Evolutionary conservation across 805 yeast species (phyloP), one percentile per base, ranked within the genome.

Genomic region (Ogataea thermomethanolica): DNA sequence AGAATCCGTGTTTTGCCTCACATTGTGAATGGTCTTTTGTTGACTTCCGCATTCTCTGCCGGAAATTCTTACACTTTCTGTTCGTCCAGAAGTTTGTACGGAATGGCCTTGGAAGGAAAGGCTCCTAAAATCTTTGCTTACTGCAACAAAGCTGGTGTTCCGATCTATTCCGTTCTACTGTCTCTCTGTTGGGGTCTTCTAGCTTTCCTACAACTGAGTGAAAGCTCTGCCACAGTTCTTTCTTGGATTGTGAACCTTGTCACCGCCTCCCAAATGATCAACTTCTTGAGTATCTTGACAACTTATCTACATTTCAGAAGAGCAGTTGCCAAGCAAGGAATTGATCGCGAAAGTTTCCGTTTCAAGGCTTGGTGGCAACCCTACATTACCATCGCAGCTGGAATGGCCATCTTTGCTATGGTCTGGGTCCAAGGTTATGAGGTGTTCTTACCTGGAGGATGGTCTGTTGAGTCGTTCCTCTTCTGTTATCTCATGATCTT

Each of bases 401-500:
- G 73, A 5, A 41, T 59, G 17, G 65, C 72, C 35, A 65, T 77
- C 7, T 51, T 70, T 43, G 57, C 66, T 41, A 70, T 85, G 85
- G 55, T 76, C 51, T 61, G 77, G 58, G 63, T 79, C 20, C 77
- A 76, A 45, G 95, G 95, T 5, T 87, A 84, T 64, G 64, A 73
- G 2, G 84, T 80, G 1, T 85, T 87, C 61, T 58, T 80, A 32
- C 79, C 80, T 10, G 86, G 84, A 5, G 56, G 65, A 39, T 86
- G 91, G 89, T 59, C 69, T 13, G 70, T 71, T 13, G 69, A 78
- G 43, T 64, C 69, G 7, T 87, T 87, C 62, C 66, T 85, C 50
- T 84, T 78, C 62, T 74, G 75, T 53, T 87, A 87, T 55, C 66
- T 87, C 44, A 81, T 84, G 81, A 71, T 86, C 9, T 84, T 85